These are phyloP conservation scores for Phyllosticta ampelicida DNA, from an alignment of 2,329 filamentous ascomycete genomes.

Conservation along the genomic window DNA sequence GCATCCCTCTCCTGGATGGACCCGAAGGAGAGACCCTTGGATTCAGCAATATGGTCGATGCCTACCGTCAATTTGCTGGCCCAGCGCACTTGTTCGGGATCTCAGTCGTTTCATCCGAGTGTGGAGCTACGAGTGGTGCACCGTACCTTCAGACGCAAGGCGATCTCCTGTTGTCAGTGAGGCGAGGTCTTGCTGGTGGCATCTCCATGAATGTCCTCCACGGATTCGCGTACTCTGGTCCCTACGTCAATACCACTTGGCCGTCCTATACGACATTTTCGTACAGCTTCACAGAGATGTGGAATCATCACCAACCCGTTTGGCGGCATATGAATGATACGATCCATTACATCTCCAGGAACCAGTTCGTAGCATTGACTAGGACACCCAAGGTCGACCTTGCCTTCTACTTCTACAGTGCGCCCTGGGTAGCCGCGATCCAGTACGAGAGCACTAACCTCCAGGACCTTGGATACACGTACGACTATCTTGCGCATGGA, in stretches of 20 bases:
- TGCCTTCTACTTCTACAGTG: constrained; percentile 27
- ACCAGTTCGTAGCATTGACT: constrained; percentile 28
- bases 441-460: constrained; percentile 14
- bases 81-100: constrained; percentile 22
- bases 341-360: constrained; percentile 29
- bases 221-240: constrained; percentile 31
- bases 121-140: constrained; percentile 19
- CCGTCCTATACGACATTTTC: constrained; percentile 36
- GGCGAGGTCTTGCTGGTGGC: constrained; percentile 30
- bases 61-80: constrained; percentile 25
- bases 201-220: constrained; percentile 38
- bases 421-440: constrained; percentile 10
- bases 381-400: constrained; percentile 34
- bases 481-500: constrained; percentile 36
- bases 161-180: constrained; percentile 26
- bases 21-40: constrained; percentile 27
- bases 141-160: constrained; percentile 21
- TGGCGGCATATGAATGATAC: constrained; percentile 31
- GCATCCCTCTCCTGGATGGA: constrained; percentile 21
- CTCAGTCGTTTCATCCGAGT: constrained; percentile 23
- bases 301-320: constrained; percentile 30
- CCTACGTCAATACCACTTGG: constrained; percentile 40
- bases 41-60: constrained; percentile 22
- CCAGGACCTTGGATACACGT: constrained; percentile 25
- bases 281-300: constrained; percentile 34